Percentiles rank a stretch among this genome's conserved stretches.
Conservation (phyloP, 2,329 filamentous ascomycete species). For the Penicillium sp. region DNA sequence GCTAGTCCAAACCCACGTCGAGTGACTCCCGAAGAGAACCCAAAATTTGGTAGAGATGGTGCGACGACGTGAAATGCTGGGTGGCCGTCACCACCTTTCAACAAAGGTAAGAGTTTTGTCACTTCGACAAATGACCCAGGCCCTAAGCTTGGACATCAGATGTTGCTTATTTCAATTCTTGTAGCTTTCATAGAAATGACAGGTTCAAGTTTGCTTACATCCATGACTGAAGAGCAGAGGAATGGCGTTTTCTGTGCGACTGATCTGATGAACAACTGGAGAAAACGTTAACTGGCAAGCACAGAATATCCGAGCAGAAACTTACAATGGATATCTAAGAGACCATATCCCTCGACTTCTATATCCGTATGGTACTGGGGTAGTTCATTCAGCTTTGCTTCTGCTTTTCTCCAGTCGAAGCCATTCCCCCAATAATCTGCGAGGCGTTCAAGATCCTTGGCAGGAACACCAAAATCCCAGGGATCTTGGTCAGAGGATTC, state of each 20-base stretch:
- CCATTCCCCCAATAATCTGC: constrained; percentile 59
- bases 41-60: constrained; percentile 60
- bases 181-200: no score
- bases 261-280: constrained; percentile 61
- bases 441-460: constrained; percentile 50
- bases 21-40: constrained; percentile 54
- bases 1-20: constrained; percentile 57
- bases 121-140: constrained; percentile 70
- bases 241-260: constrained; percentile 58
- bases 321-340: constrained; percentile 63
- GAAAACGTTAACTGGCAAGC: neutral
- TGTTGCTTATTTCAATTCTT: no score
- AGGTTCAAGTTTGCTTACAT: constrained; percentile 43
- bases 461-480: constrained; percentile 26
- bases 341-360: constrained; percentile 61
- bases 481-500: constrained; percentile 21
- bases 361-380: constrained; percentile 63
- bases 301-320: neutral
- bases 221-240: constrained; percentile 72
- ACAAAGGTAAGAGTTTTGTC: constrained; percentile 47
- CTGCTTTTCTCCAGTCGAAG: constrained; percentile 67
- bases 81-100: constrained; percentile 38
- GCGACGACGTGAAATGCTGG: constrained; percentile 60
- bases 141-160: constrained; percentile 32
- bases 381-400: constrained; percentile 62